These are phyloP conservation scores for Geosmithia morbida DNA, from an alignment of 2,329 filamentous ascomycete genomes.

Conservation along the genomic window DNA sequence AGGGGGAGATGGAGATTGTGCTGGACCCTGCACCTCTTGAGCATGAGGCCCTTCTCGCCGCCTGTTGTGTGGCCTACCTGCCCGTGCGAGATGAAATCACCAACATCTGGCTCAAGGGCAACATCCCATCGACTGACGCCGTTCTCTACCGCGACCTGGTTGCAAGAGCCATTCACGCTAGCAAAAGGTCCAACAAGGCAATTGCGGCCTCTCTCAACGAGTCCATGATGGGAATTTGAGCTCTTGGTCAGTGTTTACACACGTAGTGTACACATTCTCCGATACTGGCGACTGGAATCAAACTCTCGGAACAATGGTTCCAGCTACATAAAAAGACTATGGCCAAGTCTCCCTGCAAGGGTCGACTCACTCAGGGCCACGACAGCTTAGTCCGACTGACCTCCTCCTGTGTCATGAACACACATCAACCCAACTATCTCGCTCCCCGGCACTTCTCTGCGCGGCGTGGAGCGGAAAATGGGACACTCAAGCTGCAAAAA, in stretches of 20 bases:
- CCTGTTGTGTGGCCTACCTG: constrained; percentile 83
- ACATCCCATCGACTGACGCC: constrained; percentile 25
- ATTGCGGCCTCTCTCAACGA: constrained; percentile 20
- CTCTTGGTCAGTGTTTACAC: background rate
- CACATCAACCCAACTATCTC: background rate
- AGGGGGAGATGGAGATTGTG: constrained; percentile 33
- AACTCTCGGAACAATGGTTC: background rate
- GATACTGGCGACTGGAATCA: background rate
- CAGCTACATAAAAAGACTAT: background rate
- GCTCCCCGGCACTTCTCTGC: background rate
- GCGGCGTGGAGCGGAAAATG: background rate
- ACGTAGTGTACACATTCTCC: background rate
- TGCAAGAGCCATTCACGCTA: constrained; percentile 24
- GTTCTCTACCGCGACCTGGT: constrained; percentile 18
- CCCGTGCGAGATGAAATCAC: constrained; percentile 81
- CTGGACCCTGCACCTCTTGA: constrained; percentile 76
- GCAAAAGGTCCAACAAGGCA: constrained; percentile 18
- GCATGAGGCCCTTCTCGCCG: constrained; percentile 62
- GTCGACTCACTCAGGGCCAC: too few species aligned
- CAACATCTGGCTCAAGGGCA: constrained; percentile 85
- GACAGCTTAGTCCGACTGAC: too few species aligned
- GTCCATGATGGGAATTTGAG: constrained; percentile 9
- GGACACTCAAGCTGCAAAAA: background rate
- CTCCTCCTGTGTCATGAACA: too few species aligned
- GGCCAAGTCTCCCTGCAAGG: too few species aligned